Base-by-base conservation (phyloP, 305 asterid species). In the Ilex paraguariensis region DNA sequence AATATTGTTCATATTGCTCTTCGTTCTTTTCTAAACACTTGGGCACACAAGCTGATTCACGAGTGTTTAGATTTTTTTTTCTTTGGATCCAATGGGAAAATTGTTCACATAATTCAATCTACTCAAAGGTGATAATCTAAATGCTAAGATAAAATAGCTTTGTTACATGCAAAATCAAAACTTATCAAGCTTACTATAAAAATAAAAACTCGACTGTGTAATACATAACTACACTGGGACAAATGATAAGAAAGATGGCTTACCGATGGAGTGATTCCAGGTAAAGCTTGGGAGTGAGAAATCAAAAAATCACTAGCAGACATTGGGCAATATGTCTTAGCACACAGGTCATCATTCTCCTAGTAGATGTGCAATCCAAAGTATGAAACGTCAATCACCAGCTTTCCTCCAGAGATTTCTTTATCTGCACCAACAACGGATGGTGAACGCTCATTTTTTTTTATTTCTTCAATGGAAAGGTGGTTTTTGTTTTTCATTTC, bases 191-290 rank as follows among this genome's bases (percentile, higher is more conserved):
- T 28, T 14, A 17, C 16, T 46, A 13, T 45, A 3, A 14, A 14
- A 21, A 2, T 44, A 54, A 40, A 39, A 54, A 5, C 0, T 31
- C 8, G 33, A 14, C 12, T n/a, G 14, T 10, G 33, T 50, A n/a
- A 30, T 17, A 52, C 39, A 36, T 36, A 36, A 36, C 42, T 36
- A 36, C 17, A 28, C n/a, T 53, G 16, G 31, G 16, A 63, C 10
- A 46, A 32, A 60, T 9, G 14, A 61, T 1, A 7, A 36, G 68
- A 30, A 58, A 62, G 61, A 58, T 44, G 70, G 79, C 95, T 90
- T 73, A 90, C 96, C 21, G 94, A 87, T 57, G 99, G 98, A 30
- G 97, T 87, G 61, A 40, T 56, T 72, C 85, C 88, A 61, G 99
- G 99, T 59, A 93, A 77, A 39, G 50, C 81, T 73, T 93, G 96